Evolutionary conservation across 169 alveolate species (phyloP).

Genomic region (Toxoplasma gondii): DNA sequence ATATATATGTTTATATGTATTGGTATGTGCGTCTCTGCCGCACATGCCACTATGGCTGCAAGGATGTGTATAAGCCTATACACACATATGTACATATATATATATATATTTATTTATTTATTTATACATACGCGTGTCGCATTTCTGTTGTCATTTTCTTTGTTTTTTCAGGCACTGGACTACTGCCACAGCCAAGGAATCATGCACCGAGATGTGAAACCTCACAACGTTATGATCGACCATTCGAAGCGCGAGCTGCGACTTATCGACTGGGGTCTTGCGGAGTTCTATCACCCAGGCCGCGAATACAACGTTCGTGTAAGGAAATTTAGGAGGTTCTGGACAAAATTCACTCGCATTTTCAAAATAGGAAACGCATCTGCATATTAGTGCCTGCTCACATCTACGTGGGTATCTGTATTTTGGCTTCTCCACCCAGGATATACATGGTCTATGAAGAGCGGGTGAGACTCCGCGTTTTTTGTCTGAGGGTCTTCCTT

Average conservation of each 20-base stretch:
- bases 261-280: conserved; percentile 99
- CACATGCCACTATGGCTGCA: too few relatives aligned
- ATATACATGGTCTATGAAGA: background rate
- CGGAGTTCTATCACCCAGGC: conserved; percentile 99
- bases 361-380: too few relatives aligned
- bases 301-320: conserved; percentile 98
- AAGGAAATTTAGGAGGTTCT: background rate
- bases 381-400: background rate
- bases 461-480: too few relatives aligned
- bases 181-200: conserved; percentile 98
- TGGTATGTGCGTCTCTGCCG: too few relatives aligned
- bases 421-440: background rate
- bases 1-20: too few relatives aligned
- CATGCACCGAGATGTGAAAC: conserved; percentile 97
- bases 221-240: conserved; percentile 97
- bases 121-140: too few relatives aligned
- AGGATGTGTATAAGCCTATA: background rate
- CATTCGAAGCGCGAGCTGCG: conserved; percentile 88
- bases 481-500: too few relatives aligned
- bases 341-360: background rate
- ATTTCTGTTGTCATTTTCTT: background rate
- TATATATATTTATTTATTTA: background rate
- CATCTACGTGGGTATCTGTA: background rate
- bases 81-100: background rate
- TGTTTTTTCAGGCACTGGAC: conserved; percentile 91